These are phyloP conservation scores for Venturia pyrina DNA, from an alignment of 2,329 filamentous ascomycete species.

Conservation along the genomic window DNA sequence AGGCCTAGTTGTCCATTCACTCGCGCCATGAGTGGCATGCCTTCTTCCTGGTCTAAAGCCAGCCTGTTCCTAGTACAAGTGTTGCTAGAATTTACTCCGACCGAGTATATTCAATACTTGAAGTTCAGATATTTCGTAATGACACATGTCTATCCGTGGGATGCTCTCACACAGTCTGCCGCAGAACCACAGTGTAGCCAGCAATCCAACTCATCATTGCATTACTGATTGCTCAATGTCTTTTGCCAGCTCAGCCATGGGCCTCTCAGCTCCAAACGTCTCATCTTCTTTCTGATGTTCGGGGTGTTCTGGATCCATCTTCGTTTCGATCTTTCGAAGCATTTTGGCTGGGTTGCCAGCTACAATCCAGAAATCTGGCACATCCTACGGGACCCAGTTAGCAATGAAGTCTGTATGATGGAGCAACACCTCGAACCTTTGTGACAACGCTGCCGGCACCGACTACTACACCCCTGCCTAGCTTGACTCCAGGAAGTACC, in stretches of 20 bases:
- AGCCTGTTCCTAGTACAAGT: too few relatives aligned
- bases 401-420: not conserved
- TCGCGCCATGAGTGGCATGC: too few relatives aligned
- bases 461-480: conserved; percentile 63
- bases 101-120: not conserved
- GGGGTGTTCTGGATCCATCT: conserved; percentile 9
- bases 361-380: conserved; percentile 53
- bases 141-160: not conserved
- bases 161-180: not conserved
- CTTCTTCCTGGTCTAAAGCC: too few relatives aligned
- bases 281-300: conserved; percentile 3
- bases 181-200: not conserved
- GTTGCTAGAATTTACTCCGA: not conserved
- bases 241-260: conserved; percentile 11
- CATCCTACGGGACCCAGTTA: conserved; percentile 31
- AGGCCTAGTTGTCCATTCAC: too few relatives aligned
- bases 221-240: conserved; percentile 5
- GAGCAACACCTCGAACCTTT: conserved; percentile 37
- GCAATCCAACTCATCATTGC: conserved; percentile 7
- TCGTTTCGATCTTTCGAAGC: conserved; percentile 28
- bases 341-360: conserved; percentile 59
- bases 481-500: conserved; percentile 66
- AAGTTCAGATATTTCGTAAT: not conserved
- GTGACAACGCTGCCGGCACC: conserved; percentile 80
- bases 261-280: conserved; percentile 1